Conservation (phyloP, 1,284 basidiomycete genomes). For the Tilletia horrida region DNA sequence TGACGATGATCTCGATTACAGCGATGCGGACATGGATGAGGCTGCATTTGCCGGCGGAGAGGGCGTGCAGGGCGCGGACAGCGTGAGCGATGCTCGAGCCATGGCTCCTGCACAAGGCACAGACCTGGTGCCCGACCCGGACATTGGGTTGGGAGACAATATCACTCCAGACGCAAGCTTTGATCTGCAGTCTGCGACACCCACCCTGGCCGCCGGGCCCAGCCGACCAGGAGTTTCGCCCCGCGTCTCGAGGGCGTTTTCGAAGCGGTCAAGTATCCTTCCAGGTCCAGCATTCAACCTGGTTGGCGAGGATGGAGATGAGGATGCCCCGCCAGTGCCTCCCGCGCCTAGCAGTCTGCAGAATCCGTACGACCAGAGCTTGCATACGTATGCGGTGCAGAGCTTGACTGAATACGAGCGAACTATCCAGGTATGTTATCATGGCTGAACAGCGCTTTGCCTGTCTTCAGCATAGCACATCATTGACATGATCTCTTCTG, state of each 20-base stretch:
- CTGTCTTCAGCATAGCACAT: too few species aligned
- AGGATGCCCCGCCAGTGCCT: slow-evolving; percentile 31
- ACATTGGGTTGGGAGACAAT: slow-evolving; percentile 19
- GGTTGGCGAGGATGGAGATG: slow-evolving; percentile 29
- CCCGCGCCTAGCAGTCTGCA: slow-evolving; percentile 29
- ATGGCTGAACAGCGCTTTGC: background rate
- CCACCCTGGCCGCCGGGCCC: background rate
- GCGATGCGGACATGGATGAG: slow-evolving; percentile 8
- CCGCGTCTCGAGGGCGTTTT: slow-evolving; percentile 42
- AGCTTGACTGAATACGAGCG: slow-evolving; percentile 48
- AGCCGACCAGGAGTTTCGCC: slow-evolving; percentile 24
- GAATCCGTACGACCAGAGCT: slow-evolving; percentile 33
- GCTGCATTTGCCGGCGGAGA: slow-evolving; percentile 3
- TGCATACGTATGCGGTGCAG: slow-evolving; percentile 49
- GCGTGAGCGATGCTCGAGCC: background rate
- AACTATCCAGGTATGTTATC: slow-evolving; percentile 34
- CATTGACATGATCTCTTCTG: background rate
- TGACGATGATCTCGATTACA: slow-evolving; percentile 37
- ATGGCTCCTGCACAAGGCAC: slow-evolving; percentile 1
- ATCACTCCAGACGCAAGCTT: slow-evolving; percentile 44
- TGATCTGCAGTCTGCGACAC: slow-evolving; percentile 40
- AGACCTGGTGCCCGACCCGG: background rate
- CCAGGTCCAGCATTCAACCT: slow-evolving; percentile 44
- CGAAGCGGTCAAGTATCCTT: slow-evolving; percentile 40
- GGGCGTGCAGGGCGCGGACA: slow-evolving; percentile 3